phyloP scores from a whole-genome alignment of 2,329 filamentous ascomycete genomes.

The Mariannaea sp. region DNA sequence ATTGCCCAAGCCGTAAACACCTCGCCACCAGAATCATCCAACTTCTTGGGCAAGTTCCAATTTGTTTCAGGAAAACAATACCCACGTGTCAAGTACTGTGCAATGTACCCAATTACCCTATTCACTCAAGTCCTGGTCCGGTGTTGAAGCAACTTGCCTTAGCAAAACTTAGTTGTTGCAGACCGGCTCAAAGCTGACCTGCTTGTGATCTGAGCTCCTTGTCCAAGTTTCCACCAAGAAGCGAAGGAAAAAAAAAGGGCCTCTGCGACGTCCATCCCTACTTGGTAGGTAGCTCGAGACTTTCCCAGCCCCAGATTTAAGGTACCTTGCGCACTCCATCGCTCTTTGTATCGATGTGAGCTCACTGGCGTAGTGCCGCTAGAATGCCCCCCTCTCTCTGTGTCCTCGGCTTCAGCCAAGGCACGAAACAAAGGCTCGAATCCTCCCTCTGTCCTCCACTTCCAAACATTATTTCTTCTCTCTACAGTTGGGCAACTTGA shows the following conservation, averaged over 20 bases:
- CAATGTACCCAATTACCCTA: not conserved
- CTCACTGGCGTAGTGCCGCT: slow-evolving; percentile 29
- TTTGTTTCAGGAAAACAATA: too few species aligned
- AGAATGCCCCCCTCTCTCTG: not conserved
- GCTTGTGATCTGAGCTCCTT: slow-evolving; percentile 22
- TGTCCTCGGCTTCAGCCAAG: slow-evolving; percentile 14
- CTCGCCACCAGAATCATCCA: not conserved
- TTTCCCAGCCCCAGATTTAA: slow-evolving; percentile 22
- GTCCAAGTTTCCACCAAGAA: slow-evolving; percentile 16
- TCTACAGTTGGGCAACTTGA: slow-evolving; percentile 1
- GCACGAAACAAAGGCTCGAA: not conserved
- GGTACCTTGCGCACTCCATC: slow-evolving; percentile 19
- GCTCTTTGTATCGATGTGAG: slow-evolving; percentile 27
- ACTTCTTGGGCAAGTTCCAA: too few species aligned
- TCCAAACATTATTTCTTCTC: slow-evolving; percentile 4
- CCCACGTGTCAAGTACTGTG: too few species aligned
- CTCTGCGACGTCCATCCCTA: slow-evolving; percentile 10
- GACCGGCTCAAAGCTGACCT: too few species aligned
- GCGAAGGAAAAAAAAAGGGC: too few species aligned
- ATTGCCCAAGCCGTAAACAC: not conserved
- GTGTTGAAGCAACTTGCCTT: too few species aligned
- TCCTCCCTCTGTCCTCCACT: not conserved
- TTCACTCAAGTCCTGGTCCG: slow-evolving; percentile 8
- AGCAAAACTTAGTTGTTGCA: too few species aligned
- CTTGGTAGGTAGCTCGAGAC: not conserved